Evolutionary conservation across 768 basidiomycete species (phyloP), one percentile per base, ranked within the genome.

Genomic region (Hemileccinum impolitum): DNA sequence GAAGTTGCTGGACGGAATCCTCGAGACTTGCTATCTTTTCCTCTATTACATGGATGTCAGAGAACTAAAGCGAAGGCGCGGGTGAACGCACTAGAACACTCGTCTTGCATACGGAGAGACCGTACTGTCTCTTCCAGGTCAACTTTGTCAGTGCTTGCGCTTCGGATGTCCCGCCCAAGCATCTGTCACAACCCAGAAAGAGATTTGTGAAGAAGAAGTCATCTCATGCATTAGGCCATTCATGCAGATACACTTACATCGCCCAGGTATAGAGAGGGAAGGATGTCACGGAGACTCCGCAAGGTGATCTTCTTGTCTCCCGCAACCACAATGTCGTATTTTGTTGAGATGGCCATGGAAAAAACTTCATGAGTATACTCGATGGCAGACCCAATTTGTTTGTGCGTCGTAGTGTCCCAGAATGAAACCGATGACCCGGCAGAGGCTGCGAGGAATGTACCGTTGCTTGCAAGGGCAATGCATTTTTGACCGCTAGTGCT

Each of bases 331-430:
- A 58, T 26, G 23, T 49, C 43, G 5, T 39, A 48, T 19, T 50
- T 42, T 32, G 14, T 15, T 4, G 52, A 55, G 13, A 54, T 46
- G 4, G 43, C 39, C 21, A 55, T 46, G 9, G 17, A 42, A 9
- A 6, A 17, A n/a, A 49, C 5, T 1, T 6, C 0, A 12, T 5
- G 15, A 1, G 23, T 8, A 17, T 55, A 43, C 19, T 28, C n/a
- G 7, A 55, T 19, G 11, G 18, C 1, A 14, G 53, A 15, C 21
- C 52, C 54, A 1, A 54, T 43, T 39, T 28, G 21, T 9, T 48
- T 40, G 25, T 9, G 37, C 6, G 51, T 55, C 3, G 23, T 25
- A 7, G 31, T 36, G 9, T 55, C 52, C 54, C 52, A 54, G 26
- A 55, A 50, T 0, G 52, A 46, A 21, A 55, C 44, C 1, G 43